Conservation (phyloP, 2,329 filamentous ascomycete genomes). For the Ophiosphaerella korrae region DNA sequence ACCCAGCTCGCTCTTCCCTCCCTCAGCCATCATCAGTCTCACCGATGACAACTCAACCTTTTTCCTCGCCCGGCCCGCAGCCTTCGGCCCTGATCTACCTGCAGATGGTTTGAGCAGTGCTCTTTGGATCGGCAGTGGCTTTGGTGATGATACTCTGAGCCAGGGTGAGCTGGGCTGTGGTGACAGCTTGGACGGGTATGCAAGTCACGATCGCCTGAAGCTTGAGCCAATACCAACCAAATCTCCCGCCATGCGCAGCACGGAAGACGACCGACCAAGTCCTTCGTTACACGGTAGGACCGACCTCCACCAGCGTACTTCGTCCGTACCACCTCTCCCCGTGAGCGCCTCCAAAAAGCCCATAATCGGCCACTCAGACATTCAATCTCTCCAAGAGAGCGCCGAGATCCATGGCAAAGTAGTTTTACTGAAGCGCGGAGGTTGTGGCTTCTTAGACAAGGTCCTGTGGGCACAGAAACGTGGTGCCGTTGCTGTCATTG, state of each 20-base stretch:
- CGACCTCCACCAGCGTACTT: conserved; percentile 73
- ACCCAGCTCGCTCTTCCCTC: conserved; percentile 86
- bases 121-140: conserved; percentile 91
- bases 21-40: conserved; percentile 92
- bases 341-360: conserved; percentile 36
- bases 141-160: conserved; percentile 74
- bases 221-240: conserved; percentile 7
- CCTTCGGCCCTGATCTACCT: conserved; percentile 83
- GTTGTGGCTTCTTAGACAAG: conserved; percentile 95
- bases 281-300: conserved; percentile 68
- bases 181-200: conserved; percentile 88
- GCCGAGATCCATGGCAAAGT: conserved; percentile 94
- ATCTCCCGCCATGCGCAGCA: not conserved
- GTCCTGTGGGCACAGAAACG: conserved; percentile 95
- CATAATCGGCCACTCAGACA: conserved; percentile 71
- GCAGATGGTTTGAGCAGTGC: conserved; percentile 80
- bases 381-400: conserved; percentile 86
- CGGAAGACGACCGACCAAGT: too few relatives aligned
- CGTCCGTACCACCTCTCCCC: conserved; percentile 32
- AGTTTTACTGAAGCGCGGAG: conserved; percentile 86
- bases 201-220: conserved; percentile 45
- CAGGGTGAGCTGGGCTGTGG: conserved; percentile 89
- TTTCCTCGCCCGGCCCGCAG: conserved; percentile 89
- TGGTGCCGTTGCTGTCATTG: conserved; percentile 86
- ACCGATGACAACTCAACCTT: conserved; percentile 98